Conservation (phyloP, 345 rosid genomes). For the Gynandropsis gynandra region DNA sequence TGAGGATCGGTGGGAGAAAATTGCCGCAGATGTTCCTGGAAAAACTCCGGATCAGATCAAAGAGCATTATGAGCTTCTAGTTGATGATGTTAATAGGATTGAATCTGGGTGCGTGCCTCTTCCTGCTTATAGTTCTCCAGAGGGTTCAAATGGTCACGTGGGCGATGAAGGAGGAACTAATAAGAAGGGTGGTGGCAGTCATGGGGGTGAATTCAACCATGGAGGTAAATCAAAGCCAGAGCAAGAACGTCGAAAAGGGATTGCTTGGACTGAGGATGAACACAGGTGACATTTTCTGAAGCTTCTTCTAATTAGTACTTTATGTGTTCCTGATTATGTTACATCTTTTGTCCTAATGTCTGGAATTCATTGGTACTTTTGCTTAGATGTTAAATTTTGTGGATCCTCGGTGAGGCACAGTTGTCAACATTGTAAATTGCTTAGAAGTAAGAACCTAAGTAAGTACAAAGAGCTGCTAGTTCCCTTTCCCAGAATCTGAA, state of each 20-base stretch:
- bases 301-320: not conserved
- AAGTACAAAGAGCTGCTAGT: too few species aligned
- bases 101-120: conserved; percentile 73
- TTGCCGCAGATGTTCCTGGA: conserved; percentile 53
- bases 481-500: too few species aligned
- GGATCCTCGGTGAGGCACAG: too few species aligned
- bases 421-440: too few species aligned
- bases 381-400: not conserved
- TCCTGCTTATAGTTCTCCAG: conserved; percentile 51
- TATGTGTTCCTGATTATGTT: not conserved
- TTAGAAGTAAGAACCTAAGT: too few species aligned
- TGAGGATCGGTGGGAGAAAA: conserved; percentile 40
- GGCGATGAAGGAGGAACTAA: conserved; percentile 48
- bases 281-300: conserved; percentile 43
- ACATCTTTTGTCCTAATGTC: not conserved
- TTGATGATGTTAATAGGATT: conserved; percentile 53
- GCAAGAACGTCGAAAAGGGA: conserved; percentile 70
- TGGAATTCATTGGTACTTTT: too few species aligned
- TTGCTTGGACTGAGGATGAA: conserved; percentile 79
- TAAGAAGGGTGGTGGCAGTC: conserved; percentile 29
- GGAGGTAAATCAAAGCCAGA: conserved; percentile 52
- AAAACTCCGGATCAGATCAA: conserved; percentile 57
- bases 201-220: conserved; percentile 35
- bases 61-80: conserved; percentile 52
- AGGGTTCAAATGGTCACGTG: conserved; percentile 37